These are phyloP conservation scores for Candida boleticola DNA, from an alignment of 805 yeast species.

Conservation along the genomic window DNA sequence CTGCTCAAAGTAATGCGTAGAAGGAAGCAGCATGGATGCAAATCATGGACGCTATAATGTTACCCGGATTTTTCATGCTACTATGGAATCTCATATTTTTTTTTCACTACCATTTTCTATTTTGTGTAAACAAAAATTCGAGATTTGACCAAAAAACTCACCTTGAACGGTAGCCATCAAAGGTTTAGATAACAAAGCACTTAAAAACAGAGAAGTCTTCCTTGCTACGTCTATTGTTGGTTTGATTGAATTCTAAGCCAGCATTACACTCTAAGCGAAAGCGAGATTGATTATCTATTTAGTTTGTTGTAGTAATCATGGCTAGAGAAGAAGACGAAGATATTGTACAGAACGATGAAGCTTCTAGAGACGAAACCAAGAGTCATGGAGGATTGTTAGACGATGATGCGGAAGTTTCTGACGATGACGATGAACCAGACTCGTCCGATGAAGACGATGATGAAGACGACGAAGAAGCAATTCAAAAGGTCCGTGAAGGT, in stretches of 20 bases:
- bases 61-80: too few species aligned
- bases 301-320: slow-evolving; percentile 1
- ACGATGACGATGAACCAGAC: slow-evolving; percentile 41
- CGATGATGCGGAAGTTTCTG: slow-evolving; percentile 5
- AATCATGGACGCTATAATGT: too few species aligned
- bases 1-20: too few species aligned
- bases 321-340: slow-evolving; percentile 9
- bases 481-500: slow-evolving; percentile 79
- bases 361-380: background rate
- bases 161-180: background rate
- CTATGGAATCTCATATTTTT: too few species aligned
- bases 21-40: too few species aligned
- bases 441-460: slow-evolving; percentile 89
- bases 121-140: background rate
- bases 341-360: slow-evolving; percentile 13
- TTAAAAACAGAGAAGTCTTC: background rate
- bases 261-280: background rate
- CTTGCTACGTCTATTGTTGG: background rate
- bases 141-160: background rate
- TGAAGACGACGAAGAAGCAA: slow-evolving; percentile 83
- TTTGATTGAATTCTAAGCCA: background rate
- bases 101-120: background rate
- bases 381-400: slow-evolving; percentile 2
- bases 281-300: background rate
- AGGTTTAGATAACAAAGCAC: too few species aligned